A percentile compares a stretch with the other conserved stretches of the same genome.
phyloP scores from a whole-genome alignment of 495 filamentous ascomycete genomes.

The Podospora didyma region DNA sequence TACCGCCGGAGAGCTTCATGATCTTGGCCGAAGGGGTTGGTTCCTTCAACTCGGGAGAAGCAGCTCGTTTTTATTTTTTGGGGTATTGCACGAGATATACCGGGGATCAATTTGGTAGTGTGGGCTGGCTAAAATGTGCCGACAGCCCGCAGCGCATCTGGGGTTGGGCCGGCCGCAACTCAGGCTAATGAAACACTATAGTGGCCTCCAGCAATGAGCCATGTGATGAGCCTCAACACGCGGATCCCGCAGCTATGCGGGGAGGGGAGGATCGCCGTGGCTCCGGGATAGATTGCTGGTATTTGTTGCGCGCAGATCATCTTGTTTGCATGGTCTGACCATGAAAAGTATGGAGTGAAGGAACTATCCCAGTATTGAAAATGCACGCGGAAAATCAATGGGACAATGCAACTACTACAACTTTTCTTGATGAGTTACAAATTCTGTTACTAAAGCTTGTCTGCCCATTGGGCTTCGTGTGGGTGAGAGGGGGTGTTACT shows the following conservation, averaged over 20 bases:
- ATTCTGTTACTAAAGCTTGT: too few relatives aligned
- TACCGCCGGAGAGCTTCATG: neutral
- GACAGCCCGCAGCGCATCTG: neutral
- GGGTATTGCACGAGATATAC: neutral
- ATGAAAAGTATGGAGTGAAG: too few relatives aligned
- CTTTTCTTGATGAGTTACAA: too few relatives aligned
- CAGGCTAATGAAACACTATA: neutral
- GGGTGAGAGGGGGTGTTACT: too few relatives aligned
- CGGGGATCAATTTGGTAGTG: neutral
- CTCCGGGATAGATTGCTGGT: neutral
- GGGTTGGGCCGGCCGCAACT: neutral
- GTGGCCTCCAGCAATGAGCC: neutral
- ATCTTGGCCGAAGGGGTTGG: neutral
- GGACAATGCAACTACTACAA: too few relatives aligned
- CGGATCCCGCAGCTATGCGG: neutral
- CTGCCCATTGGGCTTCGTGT: too few relatives aligned
- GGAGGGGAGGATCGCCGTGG: neutral
- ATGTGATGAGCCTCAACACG: constrained; percentile 1
- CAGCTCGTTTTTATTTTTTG: neutral
- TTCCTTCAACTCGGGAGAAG: neutral
- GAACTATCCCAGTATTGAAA: too few relatives aligned
- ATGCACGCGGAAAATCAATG: too few relatives aligned
- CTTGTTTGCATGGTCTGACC: too few relatives aligned
- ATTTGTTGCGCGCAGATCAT: too few relatives aligned
- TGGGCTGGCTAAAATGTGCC: neutral